A percentile compares a stretch with the other conserved stretches of the same genome.
These are phyloP conservation scores for Populus pruinosa DNA, from an alignment of 345 rosid genomes.

Conservation along the genomic window DNA sequence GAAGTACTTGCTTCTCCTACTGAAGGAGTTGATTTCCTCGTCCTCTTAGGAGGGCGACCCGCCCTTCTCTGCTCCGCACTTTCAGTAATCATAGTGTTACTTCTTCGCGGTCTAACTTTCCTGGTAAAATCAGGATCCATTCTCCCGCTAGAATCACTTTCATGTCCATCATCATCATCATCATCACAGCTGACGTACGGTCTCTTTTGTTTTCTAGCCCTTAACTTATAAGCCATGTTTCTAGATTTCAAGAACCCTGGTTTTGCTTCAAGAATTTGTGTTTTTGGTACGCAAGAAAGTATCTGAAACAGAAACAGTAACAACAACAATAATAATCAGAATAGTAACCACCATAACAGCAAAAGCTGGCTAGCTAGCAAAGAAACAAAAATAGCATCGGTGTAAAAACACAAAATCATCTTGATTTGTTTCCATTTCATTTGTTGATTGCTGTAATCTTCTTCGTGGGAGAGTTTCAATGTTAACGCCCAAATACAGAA, in stretches of 20 bases:
- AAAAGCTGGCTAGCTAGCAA: neutral
- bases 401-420: neutral
- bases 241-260: neutral
- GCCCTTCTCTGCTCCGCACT: neutral
- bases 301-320: neutral
- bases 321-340: neutral
- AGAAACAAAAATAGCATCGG: neutral
- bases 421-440: conserved; percentile 15
- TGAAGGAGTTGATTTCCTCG: no score
- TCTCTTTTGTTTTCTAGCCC: neutral
- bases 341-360: conserved; percentile 9
- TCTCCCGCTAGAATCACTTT: neutral
- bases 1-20: no score
- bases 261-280: neutral
- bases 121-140: conserved; percentile 12
- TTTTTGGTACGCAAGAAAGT: neutral
- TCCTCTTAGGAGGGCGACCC: neutral
- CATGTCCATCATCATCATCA: neutral
- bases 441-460: conserved; percentile 3
- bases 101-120: neutral
- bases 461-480: neutral
- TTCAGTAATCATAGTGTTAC: neutral
- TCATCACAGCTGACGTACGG: neutral
- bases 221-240: conserved; percentile 11
- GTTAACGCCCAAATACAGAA: neutral